Evolutionary conservation across 106 monocot species (phyloP), one percentile per base, ranked within the genome.

Genomic region (Allium sativum): DNA sequence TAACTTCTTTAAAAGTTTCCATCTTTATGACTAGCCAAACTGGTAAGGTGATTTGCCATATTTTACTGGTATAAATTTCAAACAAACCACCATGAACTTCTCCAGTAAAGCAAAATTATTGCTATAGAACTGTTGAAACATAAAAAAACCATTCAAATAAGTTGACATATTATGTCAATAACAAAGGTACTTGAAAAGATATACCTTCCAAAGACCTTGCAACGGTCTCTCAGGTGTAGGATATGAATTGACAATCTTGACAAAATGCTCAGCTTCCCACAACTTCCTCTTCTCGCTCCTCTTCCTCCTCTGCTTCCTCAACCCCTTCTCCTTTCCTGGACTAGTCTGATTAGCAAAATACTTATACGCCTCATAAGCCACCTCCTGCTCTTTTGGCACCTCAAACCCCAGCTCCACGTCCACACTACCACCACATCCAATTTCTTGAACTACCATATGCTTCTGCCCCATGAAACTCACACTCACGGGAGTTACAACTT

Each of bases 201-300:
- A 57, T 63, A 99, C 98, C 98, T 92, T 99, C 98, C 98, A 99
- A 47, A 92, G 70, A 9, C 92, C 98, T 64, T 92, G 92, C 13
- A 99, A 67, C 62, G 98, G 98, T 51, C 92, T 68, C 0, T 58
- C 56, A 10, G 69, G 68, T 10, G 78, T 92, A 14, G 98, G 88
- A 48, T 45, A 70, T 42, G 66, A 73, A 21, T 83, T 71, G 0
- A 31, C 51, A 15, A 99, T 85, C 77, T 74, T 92, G 51, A 99
- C 70, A 63, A 81, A 92, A 81, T 99, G 98, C 73, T 88, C 78
- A 0, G 78, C 21, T 9, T 76, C 78, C 82, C 68, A 75, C 19
- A 55, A 63, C 69, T 50, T 50, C 48, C 70, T 65, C 72, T 76
- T 78, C 57, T 77, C 78, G 48, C 70, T 18, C 18, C 78, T 67